Evolutionary conservation across 2,329 filamentous ascomycete genomes (phyloP), one percentile per base, ranked within the genome.

Genomic region (Alternaria viburni): DNA sequence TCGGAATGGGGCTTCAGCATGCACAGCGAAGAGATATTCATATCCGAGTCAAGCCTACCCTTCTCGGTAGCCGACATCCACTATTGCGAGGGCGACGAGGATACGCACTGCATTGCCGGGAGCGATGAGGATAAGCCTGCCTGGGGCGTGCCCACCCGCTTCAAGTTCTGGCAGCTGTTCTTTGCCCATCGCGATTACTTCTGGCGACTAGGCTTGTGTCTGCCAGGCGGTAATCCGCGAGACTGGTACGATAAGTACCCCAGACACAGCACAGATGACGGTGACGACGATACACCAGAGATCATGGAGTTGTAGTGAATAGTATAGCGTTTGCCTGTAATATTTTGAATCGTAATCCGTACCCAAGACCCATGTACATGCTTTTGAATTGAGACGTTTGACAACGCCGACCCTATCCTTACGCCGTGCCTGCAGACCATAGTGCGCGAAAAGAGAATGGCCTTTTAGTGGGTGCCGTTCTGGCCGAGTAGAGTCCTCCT

Each of bases 131-230:
- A 72, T 10, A 69, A 64, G 13, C 65, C 70, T 8, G 62, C 65
- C 0, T 73, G 78, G 80, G 71, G 78, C 3, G 79, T 86, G 15
- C 84, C 81, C n/a, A 80, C 80, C 79, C 87, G 79, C 78, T 94
- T 86, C 72, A 92, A 91, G 78, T 86, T 96, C n/a, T 97, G 95
- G 93, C 89, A 97, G 80, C 83, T 97, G 8, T 90, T 98, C 75
- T 97, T 96, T 79, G 92, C 94, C 1, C 96, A 99, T 81, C 85
- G 96, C 43, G 96, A 99, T 81, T 99, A 99, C 80, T 98, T 99
- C 81, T 97, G 93, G 92, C 86, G 96, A 60, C 80, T 99, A 57
- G 96, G 96, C 0, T 82, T 98, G 30, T 99, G 96, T 81, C 84
- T 97, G 3, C 94, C 95, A 0, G 91, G 91, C 12, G 91, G 92